Base-by-base conservation (phyloP, 2,329 filamentous ascomycete genomes). In the Passalora sequoiae region DNA sequence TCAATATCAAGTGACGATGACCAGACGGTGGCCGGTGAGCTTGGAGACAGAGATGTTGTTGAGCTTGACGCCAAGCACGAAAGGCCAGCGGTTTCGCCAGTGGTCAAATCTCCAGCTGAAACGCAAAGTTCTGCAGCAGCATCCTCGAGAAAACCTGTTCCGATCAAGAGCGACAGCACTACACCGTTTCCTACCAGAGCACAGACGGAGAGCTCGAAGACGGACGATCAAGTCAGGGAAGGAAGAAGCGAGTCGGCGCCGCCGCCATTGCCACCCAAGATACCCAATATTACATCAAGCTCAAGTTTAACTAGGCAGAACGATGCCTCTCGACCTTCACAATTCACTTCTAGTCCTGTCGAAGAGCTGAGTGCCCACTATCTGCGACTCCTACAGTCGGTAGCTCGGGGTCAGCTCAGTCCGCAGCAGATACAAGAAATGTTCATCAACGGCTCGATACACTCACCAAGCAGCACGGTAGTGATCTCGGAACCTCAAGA, bases 361-460 rank as follows among this genome's bases (percentile, higher is more conserved):
- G 17, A 12, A 9, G 35, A 47, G 12, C 38, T 33, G 19, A 38
- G 33, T 33, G 35, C 37, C 6, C 40, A 47, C 15, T 46, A 53
- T 27, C 44, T 53, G 3, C 36, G 35, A 4, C 35, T 53, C 15
- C 38, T 53, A 20, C 44, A 46, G 29, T 42, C 43, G 10, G 47
- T 53, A 4, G 47, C 50, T 2, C 40, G 45, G 29, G 47, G 50
- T 13, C 38, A 40, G 6, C 38, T 53, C 9, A 45, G 25, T 12
- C 50, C 44, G 4, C 50, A 47, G 27, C 43, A 46, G 20, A 36
- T 53, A 13, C 43, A 45, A 22, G 43, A 43, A 19, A 42, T 49
- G 6, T 35, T 47, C 4, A 27, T 38, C 24, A 32, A 19, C 13
- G 39, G 33, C 4, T 25, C 35, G n/a, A 38, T 24, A 15, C 29